Conservation (phyloP, 176 grass and related monocot genomes). For the Oryza australiensis region DNA sequence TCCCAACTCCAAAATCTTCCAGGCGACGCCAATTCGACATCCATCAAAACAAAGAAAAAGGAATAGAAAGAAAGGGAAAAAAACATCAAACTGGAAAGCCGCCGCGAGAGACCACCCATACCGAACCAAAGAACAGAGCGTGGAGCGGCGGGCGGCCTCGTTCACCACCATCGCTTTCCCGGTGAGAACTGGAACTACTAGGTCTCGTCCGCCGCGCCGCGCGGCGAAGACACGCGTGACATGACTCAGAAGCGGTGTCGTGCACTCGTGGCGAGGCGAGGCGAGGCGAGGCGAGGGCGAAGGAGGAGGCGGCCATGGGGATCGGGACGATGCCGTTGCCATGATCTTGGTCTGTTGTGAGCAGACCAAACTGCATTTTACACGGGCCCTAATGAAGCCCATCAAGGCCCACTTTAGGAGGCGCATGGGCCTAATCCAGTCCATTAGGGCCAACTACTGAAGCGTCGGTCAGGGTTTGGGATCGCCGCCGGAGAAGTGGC, state of each 20-base stretch:
- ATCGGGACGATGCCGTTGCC: too few relatives aligned
- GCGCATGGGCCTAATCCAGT: too few relatives aligned
- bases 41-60: neutral
- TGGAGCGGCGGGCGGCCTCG: neutral
- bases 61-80: neutral
- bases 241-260: too few relatives aligned
- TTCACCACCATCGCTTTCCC: neutral
- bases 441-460: too few relatives aligned
- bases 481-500: too few relatives aligned
- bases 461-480: too few relatives aligned
- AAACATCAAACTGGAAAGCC: neutral
- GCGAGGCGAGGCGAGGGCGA: neutral
- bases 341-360: too few relatives aligned
- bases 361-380: too few relatives aligned
- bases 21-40: neutral
- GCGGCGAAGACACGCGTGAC: neutral
- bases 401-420: too few relatives aligned
- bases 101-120: neutral
- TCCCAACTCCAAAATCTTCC: neutral
- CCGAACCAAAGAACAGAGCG: neutral
- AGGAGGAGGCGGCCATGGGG: too few relatives aligned
- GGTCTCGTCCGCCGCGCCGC: too few relatives aligned
- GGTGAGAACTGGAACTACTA: neutral
- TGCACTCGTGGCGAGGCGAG: neutral
- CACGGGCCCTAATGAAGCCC: too few relatives aligned